Evolutionary conservation across 139 green algal genomes (phyloP), one percentile per base, ranked within the genome.

Genomic region (Coelastrella sp.): DNA sequence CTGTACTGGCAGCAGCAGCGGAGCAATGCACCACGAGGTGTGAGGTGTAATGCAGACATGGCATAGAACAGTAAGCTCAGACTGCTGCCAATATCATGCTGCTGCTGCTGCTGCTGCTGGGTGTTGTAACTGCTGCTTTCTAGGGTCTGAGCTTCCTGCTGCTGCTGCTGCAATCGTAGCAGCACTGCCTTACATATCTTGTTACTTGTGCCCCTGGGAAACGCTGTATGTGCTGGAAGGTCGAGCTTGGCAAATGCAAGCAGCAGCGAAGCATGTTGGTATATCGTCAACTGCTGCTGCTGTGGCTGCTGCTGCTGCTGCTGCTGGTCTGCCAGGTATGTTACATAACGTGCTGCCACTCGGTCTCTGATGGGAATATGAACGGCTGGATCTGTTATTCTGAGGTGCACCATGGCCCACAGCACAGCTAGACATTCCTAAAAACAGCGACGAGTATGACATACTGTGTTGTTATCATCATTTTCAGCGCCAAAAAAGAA

Each of bases 61-160:
- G 73, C 73, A 51, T 81, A 81, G 19, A 81, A 35, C 73, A 81
- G 48, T 30, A 81, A 17, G 32, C 17, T 30, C 48, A 81, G 73
- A 11, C 40, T 34, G 48, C 73, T 81, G 34, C n/a, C 3, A 11
- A 15, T 15, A 2, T 48, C 30, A 32, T 64, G 41, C n/a, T 79
- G 41, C 41, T 63, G 50, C 50, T 67, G 48, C 48, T 80, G 50
- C 73, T 81, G 71, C 27, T 41, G 43, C 40, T 27, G 17, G 9
- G 7, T 41, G n/a, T n/a, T n/a, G n/a, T n/a, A n/a, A n/a, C n/a
- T n/a, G 30, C 73, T 34, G 48, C 27, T 66, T 48, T 34, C 32
- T 13, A 45, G 17, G 48, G 9, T 66, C 30, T n/a, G 2, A 21
- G 45, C 32, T n/a, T 68, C 48, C 73, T 51, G 25, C 30, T 48